phyloP scores from a whole-genome alignment of 345 rosid genomes.

The Orychophragmus violaceus region DNA sequence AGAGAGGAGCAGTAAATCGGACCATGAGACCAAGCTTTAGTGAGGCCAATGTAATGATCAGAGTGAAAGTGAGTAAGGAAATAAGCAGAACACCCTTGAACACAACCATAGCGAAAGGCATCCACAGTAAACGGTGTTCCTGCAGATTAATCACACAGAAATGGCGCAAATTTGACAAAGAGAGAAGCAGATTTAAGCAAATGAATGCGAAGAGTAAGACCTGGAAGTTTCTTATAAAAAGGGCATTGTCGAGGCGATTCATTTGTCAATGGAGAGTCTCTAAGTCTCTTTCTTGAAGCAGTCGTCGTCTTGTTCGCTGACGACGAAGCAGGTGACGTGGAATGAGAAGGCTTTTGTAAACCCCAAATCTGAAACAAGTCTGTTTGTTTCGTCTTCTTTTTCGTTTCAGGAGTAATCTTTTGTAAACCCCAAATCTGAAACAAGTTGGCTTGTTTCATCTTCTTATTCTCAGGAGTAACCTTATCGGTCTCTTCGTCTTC shows the following conservation, averaged over 20 bases:
- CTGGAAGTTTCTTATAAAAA: slow-evolving; percentile 72
- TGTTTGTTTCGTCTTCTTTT: slow-evolving; percentile 47
- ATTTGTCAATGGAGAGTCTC: slow-evolving; percentile 2
- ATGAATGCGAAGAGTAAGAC: slow-evolving; percentile 23
- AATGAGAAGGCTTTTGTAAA: slow-evolving; percentile 34
- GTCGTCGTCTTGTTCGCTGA: not conserved
- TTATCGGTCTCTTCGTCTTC: slow-evolving; percentile 5
- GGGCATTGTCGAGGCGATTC: slow-evolving; percentile 51
- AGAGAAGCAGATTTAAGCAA: not conserved
- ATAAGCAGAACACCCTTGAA: slow-evolving; percentile 63
- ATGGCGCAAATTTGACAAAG: not conserved
- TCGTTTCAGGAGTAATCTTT: slow-evolving; percentile 20
- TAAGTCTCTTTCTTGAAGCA: slow-evolving; percentile 1
- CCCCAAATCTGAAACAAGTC: slow-evolving; percentile 65
- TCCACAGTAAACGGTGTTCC: slow-evolving; percentile 71
- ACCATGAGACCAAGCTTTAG: slow-evolving; percentile 66
- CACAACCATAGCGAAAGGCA: slow-evolving; percentile 66
- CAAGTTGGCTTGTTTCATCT: slow-evolving; percentile 31
- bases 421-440: slow-evolving; percentile 59
- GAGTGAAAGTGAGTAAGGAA: slow-evolving; percentile 75
- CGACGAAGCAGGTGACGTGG: slow-evolving; percentile 12
- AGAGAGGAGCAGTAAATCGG: slow-evolving; percentile 62
- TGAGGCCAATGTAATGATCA: slow-evolving; percentile 76
- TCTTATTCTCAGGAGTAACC: slow-evolving; percentile 2
- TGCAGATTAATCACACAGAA: slow-evolving; percentile 18